Conservation (phyloP, 306 rosid genomes). For the Glycyrrhiza uralensis region DNA sequence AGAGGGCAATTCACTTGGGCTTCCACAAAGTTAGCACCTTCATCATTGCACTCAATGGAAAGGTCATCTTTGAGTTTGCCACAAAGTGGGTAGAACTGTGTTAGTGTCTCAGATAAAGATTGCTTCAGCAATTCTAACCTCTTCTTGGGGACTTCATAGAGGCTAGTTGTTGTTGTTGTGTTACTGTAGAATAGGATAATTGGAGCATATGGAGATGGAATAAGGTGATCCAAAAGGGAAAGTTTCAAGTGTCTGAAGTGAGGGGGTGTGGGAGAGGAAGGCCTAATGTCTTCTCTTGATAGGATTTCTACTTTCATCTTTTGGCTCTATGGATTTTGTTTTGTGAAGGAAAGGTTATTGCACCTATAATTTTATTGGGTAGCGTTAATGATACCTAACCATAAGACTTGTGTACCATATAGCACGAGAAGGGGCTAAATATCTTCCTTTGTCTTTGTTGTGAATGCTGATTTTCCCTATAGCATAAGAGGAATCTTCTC, state of each 20-base stretch:
- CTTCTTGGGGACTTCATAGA: slow-evolving; percentile 1
- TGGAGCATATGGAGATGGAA: slow-evolving; percentile 27
- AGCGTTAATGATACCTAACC: too few species aligned
- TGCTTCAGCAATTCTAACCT: slow-evolving; percentile 28
- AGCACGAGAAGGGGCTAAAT: too few species aligned
- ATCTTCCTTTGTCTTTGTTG: too few species aligned
- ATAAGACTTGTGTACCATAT: too few species aligned
- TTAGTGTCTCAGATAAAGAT: slow-evolving; percentile 45
- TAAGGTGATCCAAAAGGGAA: slow-evolving; percentile 38
- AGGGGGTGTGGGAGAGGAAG: slow-evolving; percentile 40
- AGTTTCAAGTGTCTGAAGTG: slow-evolving; percentile 28
- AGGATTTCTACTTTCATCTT: slow-evolving; percentile 17
- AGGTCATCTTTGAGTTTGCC: slow-evolving; percentile 39
- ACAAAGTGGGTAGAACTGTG: slow-evolving; percentile 46
- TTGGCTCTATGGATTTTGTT: not conserved
- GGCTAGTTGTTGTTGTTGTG: not conserved
- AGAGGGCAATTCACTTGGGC: slow-evolving; percentile 27
- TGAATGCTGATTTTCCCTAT: not conserved
- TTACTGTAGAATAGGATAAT: slow-evolving; percentile 12
- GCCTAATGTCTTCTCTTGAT: slow-evolving; percentile 37
- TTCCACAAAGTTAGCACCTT: slow-evolving; percentile 30
- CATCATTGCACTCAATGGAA: slow-evolving; percentile 43
- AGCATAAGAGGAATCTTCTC: not conserved
- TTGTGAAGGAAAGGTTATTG: not conserved
- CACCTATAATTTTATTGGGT: not conserved